Percentiles rank a stretch among this genome's conserved stretches.
Conservation (phyloP, 805 yeast species). For the Hanseniaspora thailandica region DNA sequence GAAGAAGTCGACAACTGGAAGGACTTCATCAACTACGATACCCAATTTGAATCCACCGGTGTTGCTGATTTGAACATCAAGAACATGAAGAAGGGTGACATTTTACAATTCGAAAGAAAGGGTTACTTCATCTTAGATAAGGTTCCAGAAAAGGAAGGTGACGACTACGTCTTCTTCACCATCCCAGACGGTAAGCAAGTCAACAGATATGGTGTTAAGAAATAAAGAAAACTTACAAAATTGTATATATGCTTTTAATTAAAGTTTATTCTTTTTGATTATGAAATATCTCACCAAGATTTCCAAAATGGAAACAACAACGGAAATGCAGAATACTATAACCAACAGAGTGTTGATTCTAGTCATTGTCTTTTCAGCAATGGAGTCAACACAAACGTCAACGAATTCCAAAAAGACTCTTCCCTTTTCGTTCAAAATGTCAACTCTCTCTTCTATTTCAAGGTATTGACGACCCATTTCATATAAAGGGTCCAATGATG, state of each 20-base stretch:
- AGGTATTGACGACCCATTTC: constrained; percentile 80
- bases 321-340: constrained; percentile 63
- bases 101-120: constrained; percentile 92
- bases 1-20: constrained; percentile 91
- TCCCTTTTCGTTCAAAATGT: constrained; percentile 85
- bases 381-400: constrained; percentile 84
- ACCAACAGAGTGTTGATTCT: constrained; percentile 86
- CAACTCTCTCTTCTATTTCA: constrained; percentile 90
- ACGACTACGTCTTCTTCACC: constrained; percentile 69
- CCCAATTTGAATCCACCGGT: constrained; percentile 72
- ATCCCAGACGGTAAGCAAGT: constrained; percentile 91
- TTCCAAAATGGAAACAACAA: constrained; percentile 65
- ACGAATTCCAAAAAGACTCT: constrained; percentile 87
- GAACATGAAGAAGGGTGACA: constrained; percentile 69
- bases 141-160: constrained; percentile 39
- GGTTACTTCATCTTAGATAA: constrained; percentile 83
- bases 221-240: constrained; percentile 23
- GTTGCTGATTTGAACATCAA: constrained; percentile 70
- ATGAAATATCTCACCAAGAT: constrained; percentile 48
- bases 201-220: constrained; percentile 63
- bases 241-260: not conserved
- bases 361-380: constrained; percentile 85
- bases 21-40: constrained; percentile 76
- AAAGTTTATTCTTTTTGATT: constrained; percentile 24
- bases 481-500: constrained; percentile 86